Percentiles rank a stretch among this genome's conserved stretches.
phyloP scores from a whole-genome alignment of 805 yeast species.

The Saccharomycopsis microspora region DNA sequence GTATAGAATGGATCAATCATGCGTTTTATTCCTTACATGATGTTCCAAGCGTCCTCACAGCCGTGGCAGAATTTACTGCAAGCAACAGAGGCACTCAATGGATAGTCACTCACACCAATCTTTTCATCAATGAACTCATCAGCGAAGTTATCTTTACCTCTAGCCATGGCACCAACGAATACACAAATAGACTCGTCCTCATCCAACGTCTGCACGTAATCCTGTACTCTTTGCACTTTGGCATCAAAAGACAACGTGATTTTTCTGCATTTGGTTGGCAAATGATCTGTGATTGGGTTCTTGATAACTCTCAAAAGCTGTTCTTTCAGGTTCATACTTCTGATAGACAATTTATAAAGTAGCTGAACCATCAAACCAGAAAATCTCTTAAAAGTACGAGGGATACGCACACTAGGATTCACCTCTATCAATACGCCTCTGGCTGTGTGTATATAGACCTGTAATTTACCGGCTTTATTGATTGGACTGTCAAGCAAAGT shows the following conservation, averaged over 20 bases:
- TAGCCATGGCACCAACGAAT: constrained; percentile 98
- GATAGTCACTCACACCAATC: constrained; percentile 89
- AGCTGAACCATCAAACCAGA: constrained; percentile 97
- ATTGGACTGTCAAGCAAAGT: constrained; percentile 95
- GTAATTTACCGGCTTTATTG: constrained; percentile 93
- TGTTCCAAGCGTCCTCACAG: constrained; percentile 96
- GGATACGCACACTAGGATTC: constrained; percentile 92
- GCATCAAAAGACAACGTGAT: constrained; percentile 91
- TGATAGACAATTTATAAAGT: constrained; percentile 81
- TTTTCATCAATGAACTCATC: constrained; percentile 96
- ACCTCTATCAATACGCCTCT: constrained; percentile 92
- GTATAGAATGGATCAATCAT: background rate
- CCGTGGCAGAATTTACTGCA: constrained; percentile 98
- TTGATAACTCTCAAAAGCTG: constrained; percentile 87
- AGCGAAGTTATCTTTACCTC: constrained; percentile 95
- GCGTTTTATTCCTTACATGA: constrained; percentile 23
- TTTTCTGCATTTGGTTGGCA: constrained; percentile 92
- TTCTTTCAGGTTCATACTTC: constrained; percentile 93
- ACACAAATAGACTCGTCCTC: constrained; percentile 93
- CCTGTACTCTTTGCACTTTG: constrained; percentile 76
- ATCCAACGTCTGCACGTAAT: constrained; percentile 67
- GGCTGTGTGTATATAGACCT: constrained; percentile 93
- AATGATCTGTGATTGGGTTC: constrained; percentile 93
- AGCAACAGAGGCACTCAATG: constrained; percentile 94
- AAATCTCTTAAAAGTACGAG: constrained; percentile 95